Conservation (phyloP, 495 filamentous ascomycete species). For the Penicillium waksmanii region DNA sequence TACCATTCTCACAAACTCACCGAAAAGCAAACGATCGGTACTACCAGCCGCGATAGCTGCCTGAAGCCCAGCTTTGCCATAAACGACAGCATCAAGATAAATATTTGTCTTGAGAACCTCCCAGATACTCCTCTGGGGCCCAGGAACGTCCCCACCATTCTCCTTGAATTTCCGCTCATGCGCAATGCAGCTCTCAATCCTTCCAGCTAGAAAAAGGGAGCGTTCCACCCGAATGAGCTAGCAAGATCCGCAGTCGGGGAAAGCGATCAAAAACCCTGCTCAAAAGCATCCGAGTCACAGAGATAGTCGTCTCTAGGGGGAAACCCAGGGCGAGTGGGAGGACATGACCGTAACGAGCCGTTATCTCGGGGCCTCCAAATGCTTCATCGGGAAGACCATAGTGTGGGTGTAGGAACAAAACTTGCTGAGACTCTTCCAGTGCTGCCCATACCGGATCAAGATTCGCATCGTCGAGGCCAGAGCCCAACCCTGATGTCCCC, state of each 20-base stretch:
- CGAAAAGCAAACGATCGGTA: slow-evolving; percentile 75
- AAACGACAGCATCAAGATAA: slow-evolving; percentile 88
- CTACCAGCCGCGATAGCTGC: slow-evolving; percentile 62
- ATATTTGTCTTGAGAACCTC: slow-evolving; percentile 85
- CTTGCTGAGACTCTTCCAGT: slow-evolving; percentile 61
- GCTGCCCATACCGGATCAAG: slow-evolving; percentile 72
- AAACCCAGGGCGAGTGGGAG: slow-evolving; percentile 86
- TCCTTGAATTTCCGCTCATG: slow-evolving; percentile 76
- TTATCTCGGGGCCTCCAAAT: slow-evolving; percentile 61
- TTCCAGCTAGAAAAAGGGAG: slow-evolving; percentile 88
- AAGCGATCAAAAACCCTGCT: slow-evolving; percentile 84
- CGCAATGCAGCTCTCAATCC: slow-evolving; percentile 83
- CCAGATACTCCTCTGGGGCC: slow-evolving; percentile 63
- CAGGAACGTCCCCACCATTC: slow-evolving; percentile 51
- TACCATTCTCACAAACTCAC: slow-evolving; percentile 36
- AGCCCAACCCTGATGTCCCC: slow-evolving; percentile 80
- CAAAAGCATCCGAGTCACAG: slow-evolving; percentile 84
- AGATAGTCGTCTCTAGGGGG: slow-evolving; percentile 92
- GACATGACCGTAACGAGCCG: slow-evolving; percentile 80
- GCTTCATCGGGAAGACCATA: slow-evolving; percentile 83
- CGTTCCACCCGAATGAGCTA: slow-evolving; percentile 89
- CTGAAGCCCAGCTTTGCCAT: slow-evolving; percentile 72
- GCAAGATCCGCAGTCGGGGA: slow-evolving; percentile 67
- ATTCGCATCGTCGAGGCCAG: slow-evolving; percentile 77
- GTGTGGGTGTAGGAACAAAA: slow-evolving; percentile 90